Evolutionary conservation across 2,329 filamentous ascomycete species (phyloP).

Genomic region (Pseudonectria buxi): DNA sequence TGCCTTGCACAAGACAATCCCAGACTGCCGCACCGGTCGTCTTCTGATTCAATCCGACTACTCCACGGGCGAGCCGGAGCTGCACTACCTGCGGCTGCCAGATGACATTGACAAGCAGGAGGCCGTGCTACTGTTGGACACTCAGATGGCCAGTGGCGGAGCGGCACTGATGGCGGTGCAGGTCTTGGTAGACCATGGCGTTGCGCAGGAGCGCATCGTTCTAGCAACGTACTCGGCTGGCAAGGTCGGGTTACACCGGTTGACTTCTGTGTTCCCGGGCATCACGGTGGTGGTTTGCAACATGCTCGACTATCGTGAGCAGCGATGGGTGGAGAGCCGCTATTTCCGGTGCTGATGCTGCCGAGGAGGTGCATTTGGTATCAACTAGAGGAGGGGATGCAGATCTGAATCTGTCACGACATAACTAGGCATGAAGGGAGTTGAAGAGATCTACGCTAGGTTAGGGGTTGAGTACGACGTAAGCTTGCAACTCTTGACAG

Average conservation of each 20-base stretch:
- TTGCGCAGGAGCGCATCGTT: constrained; percentile 75
- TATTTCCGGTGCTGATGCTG: constrained; percentile 73
- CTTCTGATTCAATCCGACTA: constrained; percentile 86
- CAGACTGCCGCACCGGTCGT: constrained; percentile 83
- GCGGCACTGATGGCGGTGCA: constrained; percentile 87
- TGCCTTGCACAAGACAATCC: constrained; percentile 81
- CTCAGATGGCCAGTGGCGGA: constrained; percentile 91
- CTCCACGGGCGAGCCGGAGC: constrained; percentile 79
- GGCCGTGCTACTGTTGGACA: constrained; percentile 79
- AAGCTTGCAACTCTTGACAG: no score
- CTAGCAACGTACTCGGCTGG: constrained; percentile 91
- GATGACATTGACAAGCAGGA: constrained; percentile 66
- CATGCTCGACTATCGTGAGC: constrained; percentile 73
- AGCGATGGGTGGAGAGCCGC: constrained; percentile 81
- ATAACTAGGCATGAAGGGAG: no score
- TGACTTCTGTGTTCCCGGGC: constrained; percentile 83
- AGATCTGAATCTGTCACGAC: no score
- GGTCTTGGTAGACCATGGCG: constrained; percentile 91
- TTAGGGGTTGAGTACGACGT: no score
- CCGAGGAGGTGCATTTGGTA: no score
- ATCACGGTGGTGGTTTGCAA: constrained; percentile 81
- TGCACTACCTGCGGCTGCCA: constrained; percentile 82
- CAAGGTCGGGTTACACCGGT: constrained; percentile 70
- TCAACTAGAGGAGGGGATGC: no score
- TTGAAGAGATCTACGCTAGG: no score